These are phyloP conservation scores for Fusarium beomiforme DNA, from an alignment of 2,329 filamentous ascomycete genomes.

Conservation along the genomic window DNA sequence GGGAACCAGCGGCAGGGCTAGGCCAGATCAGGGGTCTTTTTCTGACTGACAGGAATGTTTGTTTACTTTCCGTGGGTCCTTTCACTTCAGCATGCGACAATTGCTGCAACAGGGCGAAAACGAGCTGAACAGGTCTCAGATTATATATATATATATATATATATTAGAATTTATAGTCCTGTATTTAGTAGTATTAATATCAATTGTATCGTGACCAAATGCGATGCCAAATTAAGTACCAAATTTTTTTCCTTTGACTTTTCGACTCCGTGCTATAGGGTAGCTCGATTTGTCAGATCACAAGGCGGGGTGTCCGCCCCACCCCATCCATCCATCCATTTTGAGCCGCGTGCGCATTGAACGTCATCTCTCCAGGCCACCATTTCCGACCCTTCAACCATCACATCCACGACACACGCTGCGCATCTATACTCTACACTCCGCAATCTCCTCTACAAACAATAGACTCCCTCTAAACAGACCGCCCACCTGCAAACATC, in stretches of 20 bases:
- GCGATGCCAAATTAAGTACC: fast-evolving
- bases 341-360: conserved; percentile 33
- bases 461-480: background rate
- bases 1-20: conserved; percentile 15
- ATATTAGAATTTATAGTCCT: too few relatives aligned
- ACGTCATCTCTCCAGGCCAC: conserved; percentile 43
- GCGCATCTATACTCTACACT: background rate
- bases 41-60: background rate
- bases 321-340: background rate
- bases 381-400: conserved; percentile 11
- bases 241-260: background rate
- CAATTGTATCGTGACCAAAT: too few relatives aligned
- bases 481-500: background rate
- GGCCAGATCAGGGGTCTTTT: conserved; percentile 14
- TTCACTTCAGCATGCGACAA: background rate
- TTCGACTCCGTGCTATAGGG: background rate
- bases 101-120: fast-evolving
- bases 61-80: conserved; percentile 2
- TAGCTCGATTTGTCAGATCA: background rate
- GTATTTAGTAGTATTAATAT: too few relatives aligned
- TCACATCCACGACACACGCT: background rate
- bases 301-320: conserved; percentile 13
- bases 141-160: too few relatives aligned
- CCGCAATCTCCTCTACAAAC: background rate
- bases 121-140: fast-evolving